Evolutionary conservation across 305 asterid genomes (phyloP), one percentile per base, ranked within the genome.

Genomic region (Fraxinus paxiana): DNA sequence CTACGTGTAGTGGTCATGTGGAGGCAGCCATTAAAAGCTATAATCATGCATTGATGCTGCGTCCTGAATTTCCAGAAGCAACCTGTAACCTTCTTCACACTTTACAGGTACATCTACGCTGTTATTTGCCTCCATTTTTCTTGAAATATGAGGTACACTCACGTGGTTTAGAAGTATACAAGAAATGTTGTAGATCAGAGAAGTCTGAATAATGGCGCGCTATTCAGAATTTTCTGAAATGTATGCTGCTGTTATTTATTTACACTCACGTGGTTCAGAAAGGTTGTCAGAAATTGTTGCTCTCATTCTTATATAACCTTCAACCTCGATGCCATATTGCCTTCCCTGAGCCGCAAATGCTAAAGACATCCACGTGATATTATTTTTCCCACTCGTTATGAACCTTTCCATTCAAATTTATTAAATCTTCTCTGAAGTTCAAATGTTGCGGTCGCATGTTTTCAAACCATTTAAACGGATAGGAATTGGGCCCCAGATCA

Each of bases 31-130:
- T 94, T 77, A 94, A 90, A 92, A 93, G 99, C 89, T 96, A 94
- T 79, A 91, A 87, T 84, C 96, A 96, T 84, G 97, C 99, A 22
- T 90, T 96, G 91, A 43, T 85, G 83, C 85, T 90, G 86, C 97
- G 99, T 51, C 89, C 99, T 37, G 98, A 96, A 82, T 96, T 96
- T 84, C 98, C 98, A 5, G 99, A 96, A 92, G 98, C 98, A 20
- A 94, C 99, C 28, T 96, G 99, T 83, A 96, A 96, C 88, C 99
- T 96, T 86, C 99, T 96, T 69, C 99, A 96, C 87, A 94, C 98
- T 26, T 86, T 96, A 84, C 99, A 96, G 98, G 99, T 90, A 79
- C 17, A 70, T 63, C 17, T 75, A 28, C 75, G 33, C 77, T 35
- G 77, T 73, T 61, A 6, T 2, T 15, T 83, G 76, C 30, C 15